Conservation (phyloP, 225 moss, liverwort and hornwort species). For the Lunularia cruciata region DNA sequence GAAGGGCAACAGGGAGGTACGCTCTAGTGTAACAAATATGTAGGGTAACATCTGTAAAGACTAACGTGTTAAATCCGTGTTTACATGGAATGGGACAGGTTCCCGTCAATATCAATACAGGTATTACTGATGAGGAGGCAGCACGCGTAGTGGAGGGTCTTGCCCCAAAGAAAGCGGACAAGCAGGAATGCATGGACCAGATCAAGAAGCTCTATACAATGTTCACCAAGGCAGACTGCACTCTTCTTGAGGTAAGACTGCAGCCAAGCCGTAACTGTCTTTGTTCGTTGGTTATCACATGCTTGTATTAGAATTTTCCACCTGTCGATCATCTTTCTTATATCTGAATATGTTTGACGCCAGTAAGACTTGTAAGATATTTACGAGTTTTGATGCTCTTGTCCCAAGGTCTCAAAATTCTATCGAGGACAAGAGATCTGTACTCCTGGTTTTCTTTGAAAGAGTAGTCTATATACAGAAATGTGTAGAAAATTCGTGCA, state of each 20-base stretch:
- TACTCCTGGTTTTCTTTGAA: too few species aligned
- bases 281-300: too few species aligned
- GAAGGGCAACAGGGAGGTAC: background rate
- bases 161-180: slow-evolving; percentile 62
- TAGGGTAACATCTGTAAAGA: background rate
- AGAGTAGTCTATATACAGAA: too few species aligned
- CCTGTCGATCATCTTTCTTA: too few species aligned
- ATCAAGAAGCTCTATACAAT: slow-evolving; percentile 87
- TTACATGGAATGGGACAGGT: slow-evolving; percentile 47
- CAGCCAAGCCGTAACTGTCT: background rate
- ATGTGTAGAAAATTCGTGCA: too few species aligned
- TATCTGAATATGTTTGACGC: too few species aligned
- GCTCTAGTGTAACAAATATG: background rate
- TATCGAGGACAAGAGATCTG: too few species aligned
- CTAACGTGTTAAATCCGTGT: background rate
- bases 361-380: too few species aligned
- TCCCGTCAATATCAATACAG: slow-evolving; percentile 73
- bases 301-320: too few species aligned
- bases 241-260: slow-evolving; percentile 72
- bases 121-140: slow-evolving; percentile 83
- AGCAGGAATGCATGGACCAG: slow-evolving; percentile 77
- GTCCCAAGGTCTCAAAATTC: too few species aligned
- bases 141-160: slow-evolving; percentile 76
- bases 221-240: slow-evolving; percentile 79
- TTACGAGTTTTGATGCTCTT: too few species aligned